phyloP scores from a whole-genome alignment of 2,329 filamentous ascomycete species.

The Tolypocladium tropicale region DNA sequence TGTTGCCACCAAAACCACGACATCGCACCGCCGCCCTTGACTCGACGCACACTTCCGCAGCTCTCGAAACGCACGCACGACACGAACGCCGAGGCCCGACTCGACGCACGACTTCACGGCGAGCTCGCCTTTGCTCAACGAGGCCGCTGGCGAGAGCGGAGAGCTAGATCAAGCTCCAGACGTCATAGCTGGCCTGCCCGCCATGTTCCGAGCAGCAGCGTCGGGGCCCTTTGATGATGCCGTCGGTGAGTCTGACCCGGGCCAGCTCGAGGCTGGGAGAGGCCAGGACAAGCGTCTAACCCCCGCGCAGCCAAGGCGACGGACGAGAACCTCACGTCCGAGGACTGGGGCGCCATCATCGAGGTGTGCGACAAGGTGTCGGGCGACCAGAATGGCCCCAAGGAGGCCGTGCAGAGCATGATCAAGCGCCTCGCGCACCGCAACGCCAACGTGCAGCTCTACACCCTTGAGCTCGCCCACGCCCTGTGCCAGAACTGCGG shows the following conservation, averaged over 20 bases:
- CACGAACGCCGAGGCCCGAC: not conserved
- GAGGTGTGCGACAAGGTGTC: slow-evolving; percentile 52
- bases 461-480: slow-evolving; percentile 89
- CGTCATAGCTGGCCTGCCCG: slow-evolving; percentile 16
- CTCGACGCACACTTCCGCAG: not conserved
- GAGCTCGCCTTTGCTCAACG: not conserved
- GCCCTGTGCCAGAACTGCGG: slow-evolving; percentile 89
- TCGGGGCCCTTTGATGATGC: slow-evolving; percentile 48
- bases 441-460: slow-evolving; percentile 92
- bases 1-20: not conserved
- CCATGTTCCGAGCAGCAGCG: slow-evolving; percentile 50
- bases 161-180: slow-evolving; percentile 1
- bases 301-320: slow-evolving; percentile 57
- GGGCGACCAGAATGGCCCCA: slow-evolving; percentile 49
- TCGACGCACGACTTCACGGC: not conserved
- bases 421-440: slow-evolving; percentile 88
- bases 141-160: not conserved
- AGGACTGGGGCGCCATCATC: slow-evolving; percentile 59
- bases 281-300: slow-evolving; percentile 5
- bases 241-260: slow-evolving; percentile 37
- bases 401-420: slow-evolving; percentile 79
- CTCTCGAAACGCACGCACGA: not conserved
- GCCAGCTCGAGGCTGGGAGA: not conserved
- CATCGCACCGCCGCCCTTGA: not conserved
- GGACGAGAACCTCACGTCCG: slow-evolving; percentile 90